Evolutionary conservation across 2,329 filamentous ascomycete species (phyloP), one percentile per base, ranked within the genome.

Genomic region (Cladosporium sp.): DNA sequence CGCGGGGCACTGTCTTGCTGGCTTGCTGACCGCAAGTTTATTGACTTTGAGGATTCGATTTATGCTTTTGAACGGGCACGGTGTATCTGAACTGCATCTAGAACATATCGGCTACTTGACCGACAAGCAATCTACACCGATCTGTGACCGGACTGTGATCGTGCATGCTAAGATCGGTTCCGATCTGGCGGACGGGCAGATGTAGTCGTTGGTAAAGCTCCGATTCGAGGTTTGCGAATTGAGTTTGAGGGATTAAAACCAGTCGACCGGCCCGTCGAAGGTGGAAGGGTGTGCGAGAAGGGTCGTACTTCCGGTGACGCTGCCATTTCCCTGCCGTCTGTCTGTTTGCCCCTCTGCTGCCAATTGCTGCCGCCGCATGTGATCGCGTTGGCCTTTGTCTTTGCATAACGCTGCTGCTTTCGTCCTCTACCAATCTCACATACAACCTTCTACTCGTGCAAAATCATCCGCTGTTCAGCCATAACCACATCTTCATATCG

Each of bases 231-330:
- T 35, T 13, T 35, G n/a, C n/a, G 47, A 35, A 50, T 50, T 50
- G 47, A 50, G 47, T 50, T 50, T 50, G 47, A 50, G 47, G 47
- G 47, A 50, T 50, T 37, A 50, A 50, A 19, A 22, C 28, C 28
- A 32, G 28, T 32, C 8, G 28, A 32, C 28, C 28, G 45, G 45
- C 15, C 45, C 45, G 45, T 20, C 28, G 45, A 35, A 28, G n/a
- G n/a, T n/a, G 19, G 25, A 48, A 45, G 15, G 25, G 42, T 44
- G 40, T 22, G 39, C 19, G 19, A 15, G 44, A 34, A 48, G 34
- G 44, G 44, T 48, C 44, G 13, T n/a, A 3, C 15, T 39, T 8
- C 7, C 13, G 32, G 25, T 48, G 44, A 48, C 44, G 44, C 17
- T 25, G 12, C 15, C 19, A 22, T 28, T 8, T 45, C 8, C 42